Conservation (phyloP, 139 green algal species). For the Ettlia oleoabundans region DNA sequence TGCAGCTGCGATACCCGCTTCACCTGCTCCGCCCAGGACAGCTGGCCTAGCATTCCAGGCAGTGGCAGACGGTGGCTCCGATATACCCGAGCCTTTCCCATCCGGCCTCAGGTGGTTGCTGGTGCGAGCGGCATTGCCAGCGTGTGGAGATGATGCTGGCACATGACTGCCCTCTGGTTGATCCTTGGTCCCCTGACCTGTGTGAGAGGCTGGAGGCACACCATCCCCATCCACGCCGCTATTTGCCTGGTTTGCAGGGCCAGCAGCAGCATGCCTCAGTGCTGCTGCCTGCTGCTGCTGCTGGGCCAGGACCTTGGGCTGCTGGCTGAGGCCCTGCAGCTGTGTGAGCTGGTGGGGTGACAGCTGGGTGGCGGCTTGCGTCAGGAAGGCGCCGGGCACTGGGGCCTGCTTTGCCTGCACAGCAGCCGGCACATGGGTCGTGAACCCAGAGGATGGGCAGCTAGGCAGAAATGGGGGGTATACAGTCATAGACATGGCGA, state of each 20-base stretch:
- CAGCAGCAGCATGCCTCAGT: too few relatives aligned
- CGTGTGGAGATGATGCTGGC: too few relatives aligned
- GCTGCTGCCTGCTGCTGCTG: too few relatives aligned
- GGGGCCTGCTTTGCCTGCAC: conserved; percentile 12
- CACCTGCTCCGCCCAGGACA: neutral
- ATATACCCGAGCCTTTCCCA: too few relatives aligned
- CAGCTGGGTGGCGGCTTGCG: conserved; percentile 3
- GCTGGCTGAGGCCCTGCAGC: neutral
- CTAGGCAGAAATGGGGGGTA: neutral
- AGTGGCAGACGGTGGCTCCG: neutral
- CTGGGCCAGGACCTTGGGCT: neutral
- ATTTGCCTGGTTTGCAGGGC: too few relatives aligned
- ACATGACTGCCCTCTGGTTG: too few relatives aligned
- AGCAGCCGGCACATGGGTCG: too few relatives aligned
- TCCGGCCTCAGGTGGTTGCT: neutral
- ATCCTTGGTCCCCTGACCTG: too few relatives aligned
- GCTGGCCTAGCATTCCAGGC: conserved; percentile 15
- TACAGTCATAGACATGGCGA: too few relatives aligned
- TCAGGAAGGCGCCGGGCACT: neutral
- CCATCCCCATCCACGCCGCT: too few relatives aligned
- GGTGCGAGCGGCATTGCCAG: too few relatives aligned
- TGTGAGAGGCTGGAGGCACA: too few relatives aligned
- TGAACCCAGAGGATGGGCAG: neutral
- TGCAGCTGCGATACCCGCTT: neutral
- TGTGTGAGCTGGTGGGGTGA: neutral